These are phyloP conservation scores for Lolium perenne DNA, from an alignment of 176 grass and related monocot species.

Conservation along the genomic window DNA sequence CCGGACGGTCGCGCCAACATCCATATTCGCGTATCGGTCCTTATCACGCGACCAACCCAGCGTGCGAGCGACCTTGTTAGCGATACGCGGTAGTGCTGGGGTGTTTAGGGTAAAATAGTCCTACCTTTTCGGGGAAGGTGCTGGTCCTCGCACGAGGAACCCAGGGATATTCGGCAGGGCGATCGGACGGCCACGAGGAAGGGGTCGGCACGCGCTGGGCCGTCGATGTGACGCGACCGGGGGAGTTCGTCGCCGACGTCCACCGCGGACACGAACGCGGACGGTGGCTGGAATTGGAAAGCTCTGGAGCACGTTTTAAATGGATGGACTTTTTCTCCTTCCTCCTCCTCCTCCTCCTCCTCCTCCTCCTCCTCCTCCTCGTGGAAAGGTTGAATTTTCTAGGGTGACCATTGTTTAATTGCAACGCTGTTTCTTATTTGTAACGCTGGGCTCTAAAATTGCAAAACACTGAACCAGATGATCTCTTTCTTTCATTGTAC, in stretches of 20 bases:
- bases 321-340: neutral
- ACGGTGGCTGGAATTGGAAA: neutral
- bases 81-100: accelerated
- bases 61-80: accelerated
- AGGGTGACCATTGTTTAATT: too few species aligned
- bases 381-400: too few species aligned
- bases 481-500: too few species aligned
- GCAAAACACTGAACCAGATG: too few species aligned
- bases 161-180: constrained; percentile 44
- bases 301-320: constrained; percentile 41
- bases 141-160: neutral
- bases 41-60: neutral
- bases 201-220: neutral
- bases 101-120: accelerated
- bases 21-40: accelerated
- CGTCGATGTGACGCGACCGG: constrained; percentile 18
- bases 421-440: too few species aligned
- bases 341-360: neutral
- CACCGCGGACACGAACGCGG: constrained; percentile 34
- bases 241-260: neutral
- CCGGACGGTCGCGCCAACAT: accelerated
- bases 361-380: too few species aligned
- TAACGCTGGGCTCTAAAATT: too few species aligned
- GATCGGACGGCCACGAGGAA: constrained; percentile 40
- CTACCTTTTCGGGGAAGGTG: constrained; percentile 19